Evolutionary conservation across 805 yeast species (phyloP).

Genomic region (Brettanomyces naardenensis): DNA sequence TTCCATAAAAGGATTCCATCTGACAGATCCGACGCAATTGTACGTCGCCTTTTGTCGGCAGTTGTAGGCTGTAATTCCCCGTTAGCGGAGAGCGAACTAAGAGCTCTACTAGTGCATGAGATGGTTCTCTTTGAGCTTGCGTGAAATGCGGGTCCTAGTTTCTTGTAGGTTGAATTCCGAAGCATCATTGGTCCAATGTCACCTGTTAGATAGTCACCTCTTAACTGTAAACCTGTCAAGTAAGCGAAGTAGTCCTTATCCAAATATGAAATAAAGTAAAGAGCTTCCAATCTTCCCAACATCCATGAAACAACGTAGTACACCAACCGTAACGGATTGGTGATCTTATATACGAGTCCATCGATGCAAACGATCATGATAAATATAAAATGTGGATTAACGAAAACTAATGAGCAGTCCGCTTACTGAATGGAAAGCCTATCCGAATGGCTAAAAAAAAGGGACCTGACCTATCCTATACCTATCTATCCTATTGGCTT

Average conservation of each 20-base stretch:
- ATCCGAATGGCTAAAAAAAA: background rate
- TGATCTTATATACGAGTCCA: constrained; percentile 4
- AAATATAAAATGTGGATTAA: background rate
- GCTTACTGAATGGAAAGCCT: background rate
- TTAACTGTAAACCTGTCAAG: constrained; percentile 11
- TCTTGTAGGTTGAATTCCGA: constrained; percentile 7
- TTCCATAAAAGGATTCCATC: too few relatives aligned
- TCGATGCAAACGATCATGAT: constrained; percentile 8
- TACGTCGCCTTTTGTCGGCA: background rate
- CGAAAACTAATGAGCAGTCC: background rate
- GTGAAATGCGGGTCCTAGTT: constrained; percentile 17
- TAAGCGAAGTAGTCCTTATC: constrained; percentile 9
- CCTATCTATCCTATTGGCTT: too few relatives aligned
- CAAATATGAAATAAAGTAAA: background rate
- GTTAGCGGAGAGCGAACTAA: background rate
- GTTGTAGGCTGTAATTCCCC: background rate
- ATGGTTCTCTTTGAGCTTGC: constrained; percentile 8
- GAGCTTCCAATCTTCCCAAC: background rate
- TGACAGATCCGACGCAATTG: background rate
- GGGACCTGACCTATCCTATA: too few relatives aligned
- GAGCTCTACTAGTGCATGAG: background rate
- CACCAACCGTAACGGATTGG: background rate
- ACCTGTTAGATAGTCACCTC: constrained; percentile 21
- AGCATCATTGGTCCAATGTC: constrained; percentile 14
- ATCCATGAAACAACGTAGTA: background rate